phyloP scores from a whole-genome alignment of 352 stramenopile species.

The Phytophthora uliginosa region DNA sequence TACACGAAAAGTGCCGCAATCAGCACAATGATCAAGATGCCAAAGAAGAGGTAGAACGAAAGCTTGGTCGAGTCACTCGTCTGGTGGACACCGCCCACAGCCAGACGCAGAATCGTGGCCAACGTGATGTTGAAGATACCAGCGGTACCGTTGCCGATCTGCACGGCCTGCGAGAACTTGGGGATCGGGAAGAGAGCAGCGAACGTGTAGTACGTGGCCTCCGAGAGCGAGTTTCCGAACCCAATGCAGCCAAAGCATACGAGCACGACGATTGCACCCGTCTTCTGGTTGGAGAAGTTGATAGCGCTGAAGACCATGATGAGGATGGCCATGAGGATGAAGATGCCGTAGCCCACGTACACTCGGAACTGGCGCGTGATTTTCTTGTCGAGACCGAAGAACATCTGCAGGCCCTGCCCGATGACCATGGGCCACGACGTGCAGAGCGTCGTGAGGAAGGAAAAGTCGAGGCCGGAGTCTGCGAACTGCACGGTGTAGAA shows the following conservation, averaged over 20 bases:
- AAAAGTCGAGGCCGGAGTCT: constrained; percentile 61
- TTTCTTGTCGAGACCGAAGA: constrained; percentile 67
- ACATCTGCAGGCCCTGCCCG: constrained; percentile 65
- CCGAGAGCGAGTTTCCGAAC: constrained; percentile 64
- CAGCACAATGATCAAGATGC: constrained; percentile 59
- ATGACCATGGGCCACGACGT: constrained; percentile 72
- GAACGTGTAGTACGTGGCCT: constrained; percentile 72
- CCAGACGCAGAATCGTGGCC: constrained; percentile 55
- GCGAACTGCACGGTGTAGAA: constrained; percentile 70
- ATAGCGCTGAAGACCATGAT: constrained; percentile 77
- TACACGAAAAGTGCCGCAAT: constrained; percentile 59
- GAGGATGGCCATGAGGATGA: constrained; percentile 60
- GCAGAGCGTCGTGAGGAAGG: constrained; percentile 71
- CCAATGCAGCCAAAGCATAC: constrained; percentile 62
- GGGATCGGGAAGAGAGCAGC: constrained; percentile 67
- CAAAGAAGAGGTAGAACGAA: constrained; percentile 74
- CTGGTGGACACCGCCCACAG: constrained; percentile 54
- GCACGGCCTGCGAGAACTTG: constrained; percentile 75
- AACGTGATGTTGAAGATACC: constrained; percentile 68
- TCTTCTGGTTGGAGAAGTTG: constrained; percentile 56
- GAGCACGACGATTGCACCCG: constrained; percentile 61
- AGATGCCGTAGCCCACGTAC: constrained; percentile 60
- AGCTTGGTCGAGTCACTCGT: constrained; percentile 42
- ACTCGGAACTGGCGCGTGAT: constrained; percentile 54
- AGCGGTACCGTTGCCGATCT: constrained; percentile 64